phyloP scores from a whole-genome alignment of 2,329 filamentous ascomycete species.

The Chaetothyriales sp. region DNA sequence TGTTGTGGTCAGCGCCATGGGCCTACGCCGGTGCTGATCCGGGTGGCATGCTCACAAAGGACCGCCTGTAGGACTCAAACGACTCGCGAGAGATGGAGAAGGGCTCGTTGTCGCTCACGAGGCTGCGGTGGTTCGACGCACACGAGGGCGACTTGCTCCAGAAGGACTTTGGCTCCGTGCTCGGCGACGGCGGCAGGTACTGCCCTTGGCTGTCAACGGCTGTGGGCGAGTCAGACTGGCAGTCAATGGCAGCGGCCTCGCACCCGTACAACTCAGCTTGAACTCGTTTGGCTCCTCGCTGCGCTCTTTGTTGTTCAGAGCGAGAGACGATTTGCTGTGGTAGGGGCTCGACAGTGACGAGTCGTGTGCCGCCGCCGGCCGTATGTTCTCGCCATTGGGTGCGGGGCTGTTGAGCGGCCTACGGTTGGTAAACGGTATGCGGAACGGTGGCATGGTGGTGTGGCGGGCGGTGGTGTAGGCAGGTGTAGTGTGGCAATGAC shows the following conservation, averaged over 20 bases:
- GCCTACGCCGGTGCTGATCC: background rate
- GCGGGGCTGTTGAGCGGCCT: conserved; percentile 33
- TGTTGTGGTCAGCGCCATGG: conserved; percentile 25
- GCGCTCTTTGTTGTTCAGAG: conserved; percentile 48
- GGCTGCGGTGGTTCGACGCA: conserved; percentile 45
- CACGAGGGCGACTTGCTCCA: conserved; percentile 49
- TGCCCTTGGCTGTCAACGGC: conserved; percentile 94
- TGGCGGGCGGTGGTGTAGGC: background rate
- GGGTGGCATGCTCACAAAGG: conserved; percentile 55
- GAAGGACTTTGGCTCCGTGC: conserved; percentile 62
- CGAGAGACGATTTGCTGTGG: conserved; percentile 43
- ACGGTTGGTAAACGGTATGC: conserved; percentile 53
- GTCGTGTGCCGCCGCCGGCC: conserved; percentile 30
- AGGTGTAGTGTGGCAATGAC: no score
- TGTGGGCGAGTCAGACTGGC: conserved; percentile 31
- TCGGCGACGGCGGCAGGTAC: conserved; percentile 85
- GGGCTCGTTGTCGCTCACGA: conserved; percentile 71
- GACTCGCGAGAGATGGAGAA: conserved; percentile 94
- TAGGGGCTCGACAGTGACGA: conserved; percentile 26
- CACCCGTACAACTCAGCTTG: conserved; percentile 59
- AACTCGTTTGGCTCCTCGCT: conserved; percentile 58
- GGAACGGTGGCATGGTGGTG: conserved; percentile 49
- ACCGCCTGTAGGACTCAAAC: conserved; percentile 90
- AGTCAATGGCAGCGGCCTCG: conserved; percentile 2
- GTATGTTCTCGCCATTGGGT: conserved; percentile 42